These are phyloP conservation scores for Rutstroemia sp. DNA, from an alignment of 2,329 filamentous ascomycete genomes.

Conservation along the genomic window DNA sequence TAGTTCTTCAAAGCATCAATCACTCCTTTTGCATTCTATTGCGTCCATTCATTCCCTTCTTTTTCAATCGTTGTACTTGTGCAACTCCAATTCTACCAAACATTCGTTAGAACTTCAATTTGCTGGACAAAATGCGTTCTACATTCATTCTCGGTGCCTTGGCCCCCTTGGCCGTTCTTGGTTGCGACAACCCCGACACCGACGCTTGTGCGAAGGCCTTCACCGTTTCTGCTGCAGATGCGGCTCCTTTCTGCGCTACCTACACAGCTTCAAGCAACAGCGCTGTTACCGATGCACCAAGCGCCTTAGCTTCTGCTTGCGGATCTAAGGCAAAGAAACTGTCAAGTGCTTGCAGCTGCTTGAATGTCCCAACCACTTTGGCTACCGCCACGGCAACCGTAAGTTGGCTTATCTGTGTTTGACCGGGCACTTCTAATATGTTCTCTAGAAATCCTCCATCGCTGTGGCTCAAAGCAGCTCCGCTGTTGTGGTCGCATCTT, in stretches of 20 bases:
- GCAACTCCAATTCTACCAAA: not conserved
- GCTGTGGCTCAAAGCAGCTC: too few relatives aligned
- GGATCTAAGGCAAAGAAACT: constrained; percentile 13
- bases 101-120: not conserved
- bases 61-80: not conserved
- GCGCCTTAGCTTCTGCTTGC: constrained; percentile 10
- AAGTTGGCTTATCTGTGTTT: not conserved
- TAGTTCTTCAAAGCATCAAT: not conserved
- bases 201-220: constrained; percentile 14
- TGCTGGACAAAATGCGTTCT: constrained; percentile 13
- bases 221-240: not conserved
- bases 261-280: constrained; percentile 6
- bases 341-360: constrained; percentile 16
- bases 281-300: constrained; percentile 9
- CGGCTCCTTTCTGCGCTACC: constrained; percentile 12
- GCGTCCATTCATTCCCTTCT: not conserved
- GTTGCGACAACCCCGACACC: constrained; percentile 9
- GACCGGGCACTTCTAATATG: not conserved
- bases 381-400: not conserved
- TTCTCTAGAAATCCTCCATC: not conserved
- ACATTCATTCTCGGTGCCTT: constrained; percentile 12
- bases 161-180: constrained; percentile 12
- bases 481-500: too few relatives aligned
- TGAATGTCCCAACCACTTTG: constrained; percentile 2
- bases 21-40: constrained; percentile 3